These are phyloP conservation scores for Orychophragmus violaceus DNA, from an alignment of 345 rosid genomes.

Conservation along the genomic window DNA sequence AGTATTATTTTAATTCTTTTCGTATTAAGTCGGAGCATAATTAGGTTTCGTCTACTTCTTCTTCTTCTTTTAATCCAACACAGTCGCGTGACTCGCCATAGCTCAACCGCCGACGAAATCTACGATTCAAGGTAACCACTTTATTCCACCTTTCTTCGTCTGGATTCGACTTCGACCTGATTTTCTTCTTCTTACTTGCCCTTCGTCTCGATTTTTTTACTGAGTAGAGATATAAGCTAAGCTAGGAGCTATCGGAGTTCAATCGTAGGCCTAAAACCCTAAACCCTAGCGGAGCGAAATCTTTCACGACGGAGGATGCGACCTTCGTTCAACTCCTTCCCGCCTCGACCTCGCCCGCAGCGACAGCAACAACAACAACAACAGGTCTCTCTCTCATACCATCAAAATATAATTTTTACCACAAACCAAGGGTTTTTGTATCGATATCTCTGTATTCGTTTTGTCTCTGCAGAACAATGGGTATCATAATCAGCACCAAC, in stretches of 20 bases:
- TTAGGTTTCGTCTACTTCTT: constrained; percentile 3
- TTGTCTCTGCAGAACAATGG: constrained; percentile 21
- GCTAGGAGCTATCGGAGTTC: background rate
- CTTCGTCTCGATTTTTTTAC: background rate
- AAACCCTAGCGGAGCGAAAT: background rate
- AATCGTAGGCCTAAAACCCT: constrained; percentile 18
- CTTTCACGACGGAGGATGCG: constrained; percentile 13
- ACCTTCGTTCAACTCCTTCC: constrained; percentile 29
- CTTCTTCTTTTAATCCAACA: background rate
- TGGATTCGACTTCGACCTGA: background rate
- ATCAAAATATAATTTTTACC: background rate
- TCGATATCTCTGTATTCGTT: background rate
- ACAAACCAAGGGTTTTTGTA: background rate
- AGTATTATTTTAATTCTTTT: background rate
- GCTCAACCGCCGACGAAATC: constrained; percentile 20
- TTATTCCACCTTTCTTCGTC: background rate
- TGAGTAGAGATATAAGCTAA: background rate
- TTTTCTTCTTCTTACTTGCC: background rate
- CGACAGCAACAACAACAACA: constrained; percentile 30
- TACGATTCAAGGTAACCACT: constrained; percentile 2
- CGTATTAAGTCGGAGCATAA: background rate
- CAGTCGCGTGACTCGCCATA: background rate
- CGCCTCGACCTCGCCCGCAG: constrained; percentile 11
- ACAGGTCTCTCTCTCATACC: constrained; percentile 19
- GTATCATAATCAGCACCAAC: constrained; percentile 11